Conservation (phyloP, 2,329 filamentous ascomycete genomes). For the Tricladium varicosporioides region DNA sequence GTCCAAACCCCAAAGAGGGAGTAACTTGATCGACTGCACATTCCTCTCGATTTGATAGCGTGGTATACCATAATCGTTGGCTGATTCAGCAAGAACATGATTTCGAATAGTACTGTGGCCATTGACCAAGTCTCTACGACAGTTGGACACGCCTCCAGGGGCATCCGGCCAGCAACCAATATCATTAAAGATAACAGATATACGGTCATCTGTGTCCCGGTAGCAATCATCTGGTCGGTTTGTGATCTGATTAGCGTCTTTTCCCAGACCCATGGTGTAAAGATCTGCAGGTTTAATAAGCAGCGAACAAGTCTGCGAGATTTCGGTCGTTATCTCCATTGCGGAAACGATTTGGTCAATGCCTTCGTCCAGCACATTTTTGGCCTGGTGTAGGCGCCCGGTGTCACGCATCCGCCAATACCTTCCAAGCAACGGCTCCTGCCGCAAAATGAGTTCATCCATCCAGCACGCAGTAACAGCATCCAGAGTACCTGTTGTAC, state of each 20-base stretch:
- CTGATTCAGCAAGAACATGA: constrained; percentile 51
- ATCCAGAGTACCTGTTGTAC: constrained; percentile 42
- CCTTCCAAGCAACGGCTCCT: constrained; percentile 38
- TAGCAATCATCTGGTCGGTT: constrained; percentile 30
- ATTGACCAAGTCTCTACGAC: constrained; percentile 49
- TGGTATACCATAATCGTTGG: constrained; percentile 49
- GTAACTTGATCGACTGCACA: constrained; percentile 47
- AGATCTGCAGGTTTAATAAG: constrained; percentile 36
- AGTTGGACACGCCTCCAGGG: constrained; percentile 35
- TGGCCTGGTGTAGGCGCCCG: constrained; percentile 38
- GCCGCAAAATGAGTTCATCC: constrained; percentile 42
- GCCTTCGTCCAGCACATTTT: constrained; percentile 38
- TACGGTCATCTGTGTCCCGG: constrained; percentile 20
- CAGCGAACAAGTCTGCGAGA: constrained; percentile 31
- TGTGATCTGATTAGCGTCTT: constrained; percentile 35
- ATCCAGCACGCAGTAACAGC: constrained; percentile 46
- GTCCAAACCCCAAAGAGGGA: constrained; percentile 50
- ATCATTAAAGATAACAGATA: constrained; percentile 42
- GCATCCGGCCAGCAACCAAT: constrained; percentile 17
- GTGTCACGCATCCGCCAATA: constrained; percentile 39
- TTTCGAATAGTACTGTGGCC: constrained; percentile 46
- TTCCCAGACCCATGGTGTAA: constrained; percentile 36
- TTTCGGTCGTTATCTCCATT: constrained; percentile 31
- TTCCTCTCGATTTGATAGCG: constrained; percentile 49
- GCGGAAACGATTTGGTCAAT: constrained; percentile 31